Conservation (phyloP, 257 asterid genomes). For the Ophiorrhiza pumila region DNA sequence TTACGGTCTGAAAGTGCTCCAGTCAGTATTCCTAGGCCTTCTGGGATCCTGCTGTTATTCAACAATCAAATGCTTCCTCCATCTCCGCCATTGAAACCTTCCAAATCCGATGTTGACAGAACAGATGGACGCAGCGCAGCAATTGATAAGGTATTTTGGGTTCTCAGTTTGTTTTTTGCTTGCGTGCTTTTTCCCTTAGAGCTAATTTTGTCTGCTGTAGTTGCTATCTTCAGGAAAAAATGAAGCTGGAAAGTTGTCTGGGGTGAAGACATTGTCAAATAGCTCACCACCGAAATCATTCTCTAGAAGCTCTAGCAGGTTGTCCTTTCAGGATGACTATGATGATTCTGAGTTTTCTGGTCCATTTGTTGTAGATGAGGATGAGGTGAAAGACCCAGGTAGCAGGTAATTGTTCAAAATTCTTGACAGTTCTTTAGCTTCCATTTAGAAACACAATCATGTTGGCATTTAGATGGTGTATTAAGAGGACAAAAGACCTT, state of each 20-base stretch:
- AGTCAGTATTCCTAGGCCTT: conserved; percentile 59
- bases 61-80: conserved; percentile 49
- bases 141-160: conserved; percentile 50
- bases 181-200: not conserved
- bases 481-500: not conserved
- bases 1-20: conserved; percentile 81
- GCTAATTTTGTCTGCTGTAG: conserved; percentile 38
- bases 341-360: conserved; percentile 73
- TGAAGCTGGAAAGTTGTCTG: conserved; percentile 40
- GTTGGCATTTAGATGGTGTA: not conserved
- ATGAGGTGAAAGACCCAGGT: conserved; percentile 49
- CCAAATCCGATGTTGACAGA: conserved; percentile 29
- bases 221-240: conserved; percentile 39
- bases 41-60: conserved; percentile 38
- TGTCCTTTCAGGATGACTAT: conserved; percentile 68
- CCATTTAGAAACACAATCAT: not conserved
- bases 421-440: not conserved
- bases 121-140: conserved; percentile 42
- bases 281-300: conserved; percentile 57
- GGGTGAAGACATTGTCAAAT: conserved; percentile 36
- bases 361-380: conserved; percentile 71
- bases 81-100: conserved; percentile 48
- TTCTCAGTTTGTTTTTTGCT: conserved; percentile 9
- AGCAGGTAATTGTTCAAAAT: conserved; percentile 52
- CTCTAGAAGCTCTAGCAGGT: conserved; percentile 64